These are phyloP conservation scores for Tulasnella sp. DNA, from an alignment of 768 basidiomycete species.

Conservation along the genomic window DNA sequence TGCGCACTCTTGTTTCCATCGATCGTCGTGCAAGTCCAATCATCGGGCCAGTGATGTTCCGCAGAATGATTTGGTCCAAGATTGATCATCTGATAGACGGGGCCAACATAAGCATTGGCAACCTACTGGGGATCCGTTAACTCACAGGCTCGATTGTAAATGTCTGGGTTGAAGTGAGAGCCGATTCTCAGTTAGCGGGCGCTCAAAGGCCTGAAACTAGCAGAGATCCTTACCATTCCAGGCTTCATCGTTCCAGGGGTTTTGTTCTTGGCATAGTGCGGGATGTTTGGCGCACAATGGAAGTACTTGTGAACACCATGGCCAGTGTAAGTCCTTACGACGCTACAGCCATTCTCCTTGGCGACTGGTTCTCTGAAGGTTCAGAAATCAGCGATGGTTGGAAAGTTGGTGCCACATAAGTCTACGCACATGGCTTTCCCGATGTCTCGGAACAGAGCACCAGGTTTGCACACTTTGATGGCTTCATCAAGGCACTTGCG, in stretches of 20 bases:
- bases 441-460: conserved; percentile 80
- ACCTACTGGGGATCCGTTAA: neutral
- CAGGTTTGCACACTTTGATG: conserved; percentile 91
- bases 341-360: conserved; percentile 76
- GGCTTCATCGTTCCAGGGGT: conserved; percentile 89
- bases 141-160: conserved; percentile 79
- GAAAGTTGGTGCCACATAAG: conserved; percentile 33
- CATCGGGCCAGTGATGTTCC: conserved; percentile 78
- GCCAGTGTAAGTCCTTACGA: conserved; percentile 86
- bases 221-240: conserved; percentile 65
- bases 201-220: neutral
- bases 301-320: conserved; percentile 87
- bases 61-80: conserved; percentile 71
- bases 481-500: conserved; percentile 82
- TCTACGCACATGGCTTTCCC: conserved; percentile 79
- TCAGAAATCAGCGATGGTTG: conserved; percentile 36
- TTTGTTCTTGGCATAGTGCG: conserved; percentile 94
- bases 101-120: conserved; percentile 2
- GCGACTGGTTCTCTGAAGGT: conserved; percentile 75
- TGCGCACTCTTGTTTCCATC: conserved; percentile 93
- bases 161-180: conserved; percentile 29
- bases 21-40: conserved; percentile 92
- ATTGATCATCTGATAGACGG: conserved; percentile 76
- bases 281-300: conserved; percentile 80
- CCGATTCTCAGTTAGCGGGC: neutral